Base-by-base conservation (phyloP, 2,329 filamentous ascomycete species). In the Lachnum nothofagi region DNA sequence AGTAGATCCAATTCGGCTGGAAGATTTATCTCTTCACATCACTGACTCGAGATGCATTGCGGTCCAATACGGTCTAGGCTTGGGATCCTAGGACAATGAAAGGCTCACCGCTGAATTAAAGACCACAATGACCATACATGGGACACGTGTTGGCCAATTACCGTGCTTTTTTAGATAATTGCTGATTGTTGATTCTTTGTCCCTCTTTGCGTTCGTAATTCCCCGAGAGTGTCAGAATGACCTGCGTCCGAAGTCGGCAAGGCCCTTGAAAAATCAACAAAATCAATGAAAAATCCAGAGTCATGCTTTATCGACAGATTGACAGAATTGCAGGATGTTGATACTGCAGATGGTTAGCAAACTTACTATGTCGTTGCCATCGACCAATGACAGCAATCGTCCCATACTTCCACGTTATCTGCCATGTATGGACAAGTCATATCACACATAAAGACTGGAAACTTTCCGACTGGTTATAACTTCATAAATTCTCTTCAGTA, bases 381-480 rank as follows among this genome's bases (percentile, higher is more conserved):
- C 34, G 37, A 16, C 17, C 42, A 27, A 37, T 12, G 42, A 25
- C 22, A 44, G 16, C 29, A 24, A 37, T 23, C 34, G 34, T 9
- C 10, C 34, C 34, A 20, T 4, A 17, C 5, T 14, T 20, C 34
- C 17, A 37, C n/a, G 10, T 20, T 22, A 37, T 45, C 43, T 20
- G 14, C 12, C 12, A 31, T 17, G 14, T 20, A 16, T 22, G n/a
- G 24, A 43, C 25, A 33, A 19, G 7, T 17, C 16, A 27, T 29
- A 14, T 10, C 40, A n/a, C 24, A 19, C 24, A 34, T 43, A 25
- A 3, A 12, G n/a, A 19, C 38, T 8, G 38, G 23, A 19, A 17
- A 10, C 22, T 19, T 39, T 46, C 37, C 34, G 44, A 46, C 16
- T 46, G 42, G 42, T 23, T 24, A 17, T 29, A 34, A 33, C 8